Evolutionary conservation across 2,329 filamentous ascomycete genomes (phyloP).

Genomic region (Cladosporium sp.): DNA sequence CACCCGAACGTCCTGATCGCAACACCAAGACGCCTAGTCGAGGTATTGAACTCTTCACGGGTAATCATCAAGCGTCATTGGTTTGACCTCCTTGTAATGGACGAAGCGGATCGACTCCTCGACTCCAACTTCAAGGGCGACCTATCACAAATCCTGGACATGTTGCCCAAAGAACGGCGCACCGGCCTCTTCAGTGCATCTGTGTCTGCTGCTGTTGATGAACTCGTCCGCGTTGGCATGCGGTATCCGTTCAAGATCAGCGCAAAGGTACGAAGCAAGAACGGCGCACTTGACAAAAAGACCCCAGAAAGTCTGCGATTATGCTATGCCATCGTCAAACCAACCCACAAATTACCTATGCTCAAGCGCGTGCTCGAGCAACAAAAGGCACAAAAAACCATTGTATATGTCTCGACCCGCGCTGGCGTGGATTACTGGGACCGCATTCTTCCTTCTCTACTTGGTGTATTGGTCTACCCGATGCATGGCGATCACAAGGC

Average conservation of each 20-base stretch:
- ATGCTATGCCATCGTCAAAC: constrained; percentile 71
- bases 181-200: constrained; percentile 94
- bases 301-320: constrained; percentile 92
- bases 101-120: constrained; percentile 88
- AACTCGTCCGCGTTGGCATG: constrained; percentile 86
- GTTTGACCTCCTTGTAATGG: constrained; percentile 87
- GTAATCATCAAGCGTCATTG: constrained; percentile 30
- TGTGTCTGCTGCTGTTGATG: constrained; percentile 90
- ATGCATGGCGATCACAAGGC: constrained; percentile 90
- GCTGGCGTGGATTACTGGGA: constrained; percentile 94
- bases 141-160: constrained; percentile 75
- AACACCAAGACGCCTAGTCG: constrained; percentile 84
- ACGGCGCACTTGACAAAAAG: constrained; percentile 72
- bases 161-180: constrained; percentile 85
- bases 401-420: constrained; percentile 90
- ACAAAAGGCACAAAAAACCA: constrained; percentile 67
- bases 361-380: constrained; percentile 66
- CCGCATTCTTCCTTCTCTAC: constrained; percentile 67
- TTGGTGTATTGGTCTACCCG: constrained; percentile 69
- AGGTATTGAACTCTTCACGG: constrained; percentile 73
- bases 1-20: constrained; percentile 87
- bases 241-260: constrained; percentile 93
- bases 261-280: constrained; percentile 80
- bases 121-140: constrained; percentile 94
- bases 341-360: constrained; percentile 75